Evolutionary conservation across 768 basidiomycete species (phyloP).

Genomic region (Lactarius pseudohatsudake): DNA sequence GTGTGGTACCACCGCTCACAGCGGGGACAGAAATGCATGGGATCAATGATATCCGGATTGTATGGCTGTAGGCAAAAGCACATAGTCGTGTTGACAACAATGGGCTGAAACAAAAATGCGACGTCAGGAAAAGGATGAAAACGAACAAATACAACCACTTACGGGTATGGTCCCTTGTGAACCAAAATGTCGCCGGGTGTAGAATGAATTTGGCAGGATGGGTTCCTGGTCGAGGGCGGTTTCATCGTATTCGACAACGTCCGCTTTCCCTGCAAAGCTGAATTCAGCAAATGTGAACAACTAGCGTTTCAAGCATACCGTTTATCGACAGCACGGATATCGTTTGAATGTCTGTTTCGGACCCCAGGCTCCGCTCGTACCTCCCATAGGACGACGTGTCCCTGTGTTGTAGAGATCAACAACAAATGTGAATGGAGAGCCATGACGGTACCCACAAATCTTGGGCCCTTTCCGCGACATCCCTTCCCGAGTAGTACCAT

Average conservation of each 20-base stretch:
- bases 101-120: background rate
- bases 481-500: slow-evolving; percentile 21
- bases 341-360: slow-evolving; percentile 3
- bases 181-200: slow-evolving; percentile 15
- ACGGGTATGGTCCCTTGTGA: background rate
- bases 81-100: background rate
- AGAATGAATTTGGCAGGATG: slow-evolving; percentile 9
- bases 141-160: background rate
- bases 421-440: background rate
- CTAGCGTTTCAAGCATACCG: background rate
- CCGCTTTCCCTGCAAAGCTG: slow-evolving; percentile 14
- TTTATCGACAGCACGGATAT: slow-evolving; percentile 18
- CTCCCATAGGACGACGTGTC: slow-evolving; percentile 17
- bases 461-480: slow-evolving; percentile 5
- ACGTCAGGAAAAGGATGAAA: background rate
- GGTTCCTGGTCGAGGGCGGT: slow-evolving; percentile 7
- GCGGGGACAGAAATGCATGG: slow-evolving; percentile 16
- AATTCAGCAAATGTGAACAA: background rate
- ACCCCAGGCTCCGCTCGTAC: slow-evolving; percentile 19
- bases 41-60: slow-evolving; percentile 2
- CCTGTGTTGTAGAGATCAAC: background rate
- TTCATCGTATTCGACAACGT: slow-evolving; percentile 8
- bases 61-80: slow-evolving; percentile 10
- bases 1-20: slow-evolving; percentile 16
- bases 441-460: background rate